Evolutionary conservation across 306 rosid species (phyloP), one percentile per base, ranked within the genome.

Genomic region (Gillenia trifoliata): DNA sequence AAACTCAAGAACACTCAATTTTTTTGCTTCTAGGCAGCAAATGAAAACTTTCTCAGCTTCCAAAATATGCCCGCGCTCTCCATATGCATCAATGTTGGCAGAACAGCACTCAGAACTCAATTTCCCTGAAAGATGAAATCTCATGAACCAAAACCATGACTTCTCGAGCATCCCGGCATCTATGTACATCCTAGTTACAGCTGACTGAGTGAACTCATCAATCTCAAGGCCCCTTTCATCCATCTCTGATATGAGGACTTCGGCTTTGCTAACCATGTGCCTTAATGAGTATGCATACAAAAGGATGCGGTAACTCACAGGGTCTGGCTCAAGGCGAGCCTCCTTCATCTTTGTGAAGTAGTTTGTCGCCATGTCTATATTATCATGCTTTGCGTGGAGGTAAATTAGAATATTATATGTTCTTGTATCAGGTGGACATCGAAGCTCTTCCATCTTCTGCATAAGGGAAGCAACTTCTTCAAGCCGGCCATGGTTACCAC

Each of bases 31-130:
- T 77, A 75, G 88, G 86, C 92, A 90, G 80, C 88, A 86, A 23
- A 49, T 28, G 67, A 92, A 92, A 71, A 92, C 88, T 75, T 79
- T 85, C 79, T 92, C 93, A 62, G 98, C 98, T 90, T 90, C 92
- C 64, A 60, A 75, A 55, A 78, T 75, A 74, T 80, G 72, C 45
- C 96, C 94, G 68, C 73, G 87, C 75, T 90, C 87, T 4, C 94
- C 98, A 71, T 84, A 92, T 9, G 94, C 94, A 80, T 92, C 96
- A 74, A 92, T 88, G 70, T 72, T 85, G 68, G 96, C 94, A 74
- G 98, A 78, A 83, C 87, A 90, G 68, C 98, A 90, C 64, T 80
- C 88, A 33, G 91, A 92, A 69, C 83, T 83, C 78, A 90, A 87
- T 56, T 68, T 72, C 78, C 91, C 96, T 33, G 77, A 52, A 31